Conservation (phyloP, 139 green algal genomes). For the Chlorella sp. region DNA sequence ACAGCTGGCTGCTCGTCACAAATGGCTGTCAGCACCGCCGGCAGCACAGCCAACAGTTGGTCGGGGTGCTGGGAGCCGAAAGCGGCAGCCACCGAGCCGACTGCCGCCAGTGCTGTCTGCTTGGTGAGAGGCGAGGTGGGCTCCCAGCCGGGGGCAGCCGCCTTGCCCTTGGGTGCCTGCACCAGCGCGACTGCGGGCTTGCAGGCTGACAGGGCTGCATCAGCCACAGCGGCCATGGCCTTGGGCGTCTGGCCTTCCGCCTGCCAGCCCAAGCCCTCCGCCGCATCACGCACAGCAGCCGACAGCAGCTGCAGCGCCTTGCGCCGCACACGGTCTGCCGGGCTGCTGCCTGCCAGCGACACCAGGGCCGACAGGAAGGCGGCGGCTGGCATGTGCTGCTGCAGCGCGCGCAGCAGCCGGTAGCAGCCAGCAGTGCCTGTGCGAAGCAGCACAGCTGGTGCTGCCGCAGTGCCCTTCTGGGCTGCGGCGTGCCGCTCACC, state of each 20-base stretch:
- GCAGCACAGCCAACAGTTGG: conserved; percentile 34
- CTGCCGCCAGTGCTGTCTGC: conserved; percentile 62
- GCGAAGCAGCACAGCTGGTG: background rate
- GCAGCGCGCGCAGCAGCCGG: conserved; percentile 55
- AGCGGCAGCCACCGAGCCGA: conserved; percentile 44
- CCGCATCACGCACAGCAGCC: conserved; percentile 44
- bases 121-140: conserved; percentile 24
- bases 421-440: conserved; percentile 47
- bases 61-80: conserved; percentile 44
- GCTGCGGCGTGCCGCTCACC: conserved; percentile 21
- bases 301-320: conserved; percentile 69
- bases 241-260: conserved; percentile 20
- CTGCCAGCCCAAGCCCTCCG: conserved; percentile 20
- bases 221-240: background rate
- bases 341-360: conserved; percentile 45
- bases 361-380: conserved; percentile 67
- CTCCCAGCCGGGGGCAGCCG: background rate
- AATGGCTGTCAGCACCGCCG: conserved; percentile 32
- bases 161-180: background rate
- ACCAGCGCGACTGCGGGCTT: conserved; percentile 40
- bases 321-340: conserved; percentile 55
- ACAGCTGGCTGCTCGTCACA: conserved; percentile 47
- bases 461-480: background rate
- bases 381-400: conserved; percentile 53
- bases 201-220: conserved; percentile 44